Conservation (phyloP, 306 rosid genomes). For the Trifolium subterraneum region DNA sequence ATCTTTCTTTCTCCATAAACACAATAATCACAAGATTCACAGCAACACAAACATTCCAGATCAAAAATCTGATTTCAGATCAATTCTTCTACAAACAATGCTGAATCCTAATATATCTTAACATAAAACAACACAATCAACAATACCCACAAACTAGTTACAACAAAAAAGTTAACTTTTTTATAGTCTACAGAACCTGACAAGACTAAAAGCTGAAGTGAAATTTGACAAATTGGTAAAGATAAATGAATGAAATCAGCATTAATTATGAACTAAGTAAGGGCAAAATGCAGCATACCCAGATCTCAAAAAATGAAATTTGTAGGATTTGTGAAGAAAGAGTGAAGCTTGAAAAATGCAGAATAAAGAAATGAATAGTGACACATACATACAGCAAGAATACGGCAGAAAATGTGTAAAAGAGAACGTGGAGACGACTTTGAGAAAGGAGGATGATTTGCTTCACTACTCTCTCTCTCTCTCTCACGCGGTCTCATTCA, state of each 20-base stretch:
- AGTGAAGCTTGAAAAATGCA: not conserved
- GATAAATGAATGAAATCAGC: too few species aligned
- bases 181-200: slow-evolving; percentile 27
- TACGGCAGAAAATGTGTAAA: not conserved
- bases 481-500: too few species aligned
- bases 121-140: slow-evolving; percentile 30
- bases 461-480: too few species aligned
- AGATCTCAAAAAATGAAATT: not conserved
- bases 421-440: slow-evolving; percentile 27
- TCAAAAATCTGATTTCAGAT: slow-evolving; percentile 44
- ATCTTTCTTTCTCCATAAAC: slow-evolving; percentile 1
- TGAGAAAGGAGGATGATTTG: not conserved
- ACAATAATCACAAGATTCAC: not conserved
- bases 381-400: not conserved
- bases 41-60: slow-evolving; percentile 26
- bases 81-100: slow-evolving; percentile 37
- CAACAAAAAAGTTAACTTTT: slow-evolving; percentile 25
- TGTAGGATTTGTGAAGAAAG: not conserved
- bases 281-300: slow-evolving; percentile 13
- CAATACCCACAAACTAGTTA: slow-evolving; percentile 43
- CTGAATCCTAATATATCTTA: slow-evolving; percentile 17
- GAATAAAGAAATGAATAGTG: not conserved
- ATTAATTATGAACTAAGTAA: too few species aligned
- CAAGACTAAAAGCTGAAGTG: slow-evolving; percentile 32
- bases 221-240: slow-evolving; percentile 16